Evolutionary conservation across 129 eudicot species (phyloP).

Genomic region (Flaveria robusta): DNA sequence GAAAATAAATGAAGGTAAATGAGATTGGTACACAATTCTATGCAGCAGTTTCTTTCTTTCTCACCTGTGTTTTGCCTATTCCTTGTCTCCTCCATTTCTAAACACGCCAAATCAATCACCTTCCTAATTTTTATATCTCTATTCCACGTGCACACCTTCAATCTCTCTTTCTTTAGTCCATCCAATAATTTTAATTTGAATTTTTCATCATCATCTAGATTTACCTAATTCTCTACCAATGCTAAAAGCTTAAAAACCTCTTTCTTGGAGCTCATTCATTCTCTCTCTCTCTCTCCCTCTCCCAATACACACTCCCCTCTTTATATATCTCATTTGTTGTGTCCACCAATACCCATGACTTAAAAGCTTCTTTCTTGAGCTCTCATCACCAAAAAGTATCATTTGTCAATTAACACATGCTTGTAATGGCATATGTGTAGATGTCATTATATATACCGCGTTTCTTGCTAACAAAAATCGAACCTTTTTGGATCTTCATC

Average conservation of each 20-base stretch:
- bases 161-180: constrained; percentile 20
- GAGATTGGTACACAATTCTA: constrained; percentile 59
- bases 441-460: background rate
- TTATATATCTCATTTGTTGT: constrained; percentile 1
- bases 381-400: background rate
- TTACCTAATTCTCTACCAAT: constrained; percentile 18
- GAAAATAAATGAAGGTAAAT: constrained; percentile 24
- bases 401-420: background rate
- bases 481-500: background rate
- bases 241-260: background rate
- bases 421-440: background rate
- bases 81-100: constrained; percentile 47
- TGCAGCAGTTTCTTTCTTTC: constrained; percentile 49
- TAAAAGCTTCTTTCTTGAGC: background rate
- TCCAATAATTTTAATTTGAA: background rate
- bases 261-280: background rate
- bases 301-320: background rate
- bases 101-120: constrained; percentile 51
- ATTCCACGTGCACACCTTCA: constrained; percentile 47
- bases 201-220: constrained; percentile 8
- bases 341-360: constrained; percentile 1
- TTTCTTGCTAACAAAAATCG: background rate
- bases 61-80: constrained; percentile 45
- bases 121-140: constrained; percentile 32
- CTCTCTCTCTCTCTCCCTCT: too few relatives aligned